Base-by-base conservation (phyloP, 768 basidiomycete genomes). In the Leccinum incarnatum region DNA sequence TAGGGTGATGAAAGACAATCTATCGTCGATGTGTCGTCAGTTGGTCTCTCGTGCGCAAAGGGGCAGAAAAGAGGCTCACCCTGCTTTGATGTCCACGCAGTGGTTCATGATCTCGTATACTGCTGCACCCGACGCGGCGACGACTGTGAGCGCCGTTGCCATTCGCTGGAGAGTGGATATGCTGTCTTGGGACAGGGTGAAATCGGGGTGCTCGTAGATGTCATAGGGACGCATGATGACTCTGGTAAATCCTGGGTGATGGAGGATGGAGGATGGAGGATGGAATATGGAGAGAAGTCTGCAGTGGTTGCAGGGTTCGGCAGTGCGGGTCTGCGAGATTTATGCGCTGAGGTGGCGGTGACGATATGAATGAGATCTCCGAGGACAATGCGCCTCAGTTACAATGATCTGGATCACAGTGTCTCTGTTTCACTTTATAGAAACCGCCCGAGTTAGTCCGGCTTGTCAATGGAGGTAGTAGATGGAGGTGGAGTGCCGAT, bases 201-300 rank as follows among this genome's bases (percentile, higher is more conserved):
- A 72, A 2, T 74, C 72, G 37, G 71, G 71, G 60, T 74, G 72
- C 37, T 72, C 71, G 51, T 72, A 72, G 59, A 69, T 70, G 62
- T 68, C 62, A 61, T 73, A 73, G 49, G 72, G 65, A 19, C 72
- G 72, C 72, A 73, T 73, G 63, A 30, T 36, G 61, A 32, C 11
- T 32, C 32, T 32, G 11, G 32, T 32, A 32, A 32, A 40, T 3
- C 57, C 30, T 23, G 17, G 37, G 17, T 40, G 37, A 40, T 40
- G 37, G 37, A n/a, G 12, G 12, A 34, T 34, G 34, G 34, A 34
- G 5, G 14, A 36, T 36, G 34, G 34, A 36, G 12, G 15, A 37
- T 17, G 36, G 36, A 37, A 17, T 37, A 29, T 53, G 23, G 2
- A 15, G 23, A 21, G 4, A 25, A 34, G 48, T 27, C 7, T 9